phyloP scores from a whole-genome alignment of 1,284 basidiomycete species.

The Cutaneotrichosporon daszewskae region DNA sequence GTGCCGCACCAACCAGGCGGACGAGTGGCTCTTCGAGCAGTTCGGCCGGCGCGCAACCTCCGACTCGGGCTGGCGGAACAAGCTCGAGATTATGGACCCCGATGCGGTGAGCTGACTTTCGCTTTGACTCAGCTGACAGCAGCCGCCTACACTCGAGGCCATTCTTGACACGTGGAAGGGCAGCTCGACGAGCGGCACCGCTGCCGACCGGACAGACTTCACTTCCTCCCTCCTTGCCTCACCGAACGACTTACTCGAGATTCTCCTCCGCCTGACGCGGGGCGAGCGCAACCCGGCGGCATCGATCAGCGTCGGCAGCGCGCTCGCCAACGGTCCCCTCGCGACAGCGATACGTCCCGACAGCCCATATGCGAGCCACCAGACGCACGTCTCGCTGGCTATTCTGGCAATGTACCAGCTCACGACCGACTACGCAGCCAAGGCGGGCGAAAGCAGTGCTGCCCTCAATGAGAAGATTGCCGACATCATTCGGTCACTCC shows the following conservation, averaged over 20 bases:
- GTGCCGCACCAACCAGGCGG: constrained; percentile 88
- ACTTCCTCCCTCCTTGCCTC: constrained; percentile 76
- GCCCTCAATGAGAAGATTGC: constrained; percentile 73
- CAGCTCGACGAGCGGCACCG: constrained; percentile 67
- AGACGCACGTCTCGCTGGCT: constrained; percentile 86
- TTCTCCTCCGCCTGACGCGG: constrained; percentile 78
- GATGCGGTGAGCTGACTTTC: constrained; percentile 66
- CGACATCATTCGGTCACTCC: constrained; percentile 66
- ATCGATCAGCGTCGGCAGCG: constrained; percentile 55
- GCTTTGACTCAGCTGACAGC: constrained; percentile 7
- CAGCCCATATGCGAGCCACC: constrained; percentile 74
- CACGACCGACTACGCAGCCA: constrained; percentile 70
- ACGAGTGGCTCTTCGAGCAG: constrained; percentile 84
- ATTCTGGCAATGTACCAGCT: constrained; percentile 84
- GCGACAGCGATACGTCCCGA: constrained; percentile 62
- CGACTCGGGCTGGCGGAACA: constrained; percentile 78
- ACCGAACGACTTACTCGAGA: constrained; percentile 76
- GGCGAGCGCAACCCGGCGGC: constrained; percentile 74
- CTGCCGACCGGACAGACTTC: constrained; percentile 76
- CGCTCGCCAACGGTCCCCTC: constrained; percentile 47
- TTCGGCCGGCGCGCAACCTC: constrained; percentile 60
- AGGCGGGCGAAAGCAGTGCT: constrained; percentile 60
- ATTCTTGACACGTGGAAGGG: constrained; percentile 80
- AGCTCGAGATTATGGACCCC: constrained; percentile 84
- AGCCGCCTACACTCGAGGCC: constrained; percentile 86